Evolutionary conservation across 2,329 filamentous ascomycete species (phyloP), one percentile per base, ranked within the genome.

Genomic region (Apiospora marii): DNA sequence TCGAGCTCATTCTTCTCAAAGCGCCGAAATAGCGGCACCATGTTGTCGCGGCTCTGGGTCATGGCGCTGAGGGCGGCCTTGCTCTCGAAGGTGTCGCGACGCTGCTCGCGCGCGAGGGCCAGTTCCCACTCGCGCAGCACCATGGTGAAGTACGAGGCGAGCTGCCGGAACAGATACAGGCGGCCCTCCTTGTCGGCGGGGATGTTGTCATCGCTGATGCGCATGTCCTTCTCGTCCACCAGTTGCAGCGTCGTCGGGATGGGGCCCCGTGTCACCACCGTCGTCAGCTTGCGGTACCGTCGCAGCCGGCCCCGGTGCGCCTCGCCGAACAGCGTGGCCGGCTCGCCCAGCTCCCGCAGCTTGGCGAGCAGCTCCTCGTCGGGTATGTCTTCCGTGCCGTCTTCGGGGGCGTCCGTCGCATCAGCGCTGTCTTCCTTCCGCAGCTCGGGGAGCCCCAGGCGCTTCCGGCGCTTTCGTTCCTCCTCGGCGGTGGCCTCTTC

Each of bases 141-240:
- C 91, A 99, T 94, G 70, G 94, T 97, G 85, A 99, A 98, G 85
- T 98, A 99, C 68, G 94, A 96, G 27, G 93, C 94, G 72, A 99
- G 87, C 82, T 99, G 96, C 14, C 96, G 89, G 84, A 93, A 96
- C 53, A 99, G 85, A 82, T 93, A 95, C 64, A 88, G 85, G 67
- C 91, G 89, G 0, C 86, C 93, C 53, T 91, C 89, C 27, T 85
- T 85, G 76, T 95, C 93, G 77, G 88, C 86, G 1, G 88, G 83
- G 1, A 85, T 87, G 1, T 90, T 89, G 13, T 94, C 84, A 61
- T 85, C 86, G 22, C 87, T 86, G 1, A 98, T 91, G 82, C 95
- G 96, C 94, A 98, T 98, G 76, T 97, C 92, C 80, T 91, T 91
- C 83, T 97, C 95, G 10, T 93, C 90, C 1, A 98, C 92, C 0